Conservation (phyloP, 2,329 filamentous ascomycete species). For the Erysiphe neolycopersici region DNA sequence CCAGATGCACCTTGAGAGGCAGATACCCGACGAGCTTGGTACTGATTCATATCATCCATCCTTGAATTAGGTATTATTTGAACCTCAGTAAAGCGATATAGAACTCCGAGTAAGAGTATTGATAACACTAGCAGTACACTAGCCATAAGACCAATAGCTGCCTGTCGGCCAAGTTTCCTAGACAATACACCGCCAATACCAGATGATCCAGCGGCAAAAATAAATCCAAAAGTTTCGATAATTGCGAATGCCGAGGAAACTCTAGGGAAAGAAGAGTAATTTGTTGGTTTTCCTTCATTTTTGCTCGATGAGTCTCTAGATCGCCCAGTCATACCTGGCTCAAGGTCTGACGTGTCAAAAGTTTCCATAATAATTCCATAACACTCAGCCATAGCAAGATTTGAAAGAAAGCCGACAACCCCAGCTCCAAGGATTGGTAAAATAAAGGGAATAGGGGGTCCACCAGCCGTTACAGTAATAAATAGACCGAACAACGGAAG, state of each 20-base stretch:
- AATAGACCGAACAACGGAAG: slow-evolving; percentile 39
- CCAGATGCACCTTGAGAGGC: slow-evolving; percentile 15
- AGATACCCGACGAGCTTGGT: slow-evolving; percentile 23
- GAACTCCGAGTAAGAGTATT: slow-evolving; percentile 29
- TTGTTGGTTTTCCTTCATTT: slow-evolving; percentile 24
- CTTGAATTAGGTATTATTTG: slow-evolving; percentile 41
- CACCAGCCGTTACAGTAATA: slow-evolving; percentile 39
- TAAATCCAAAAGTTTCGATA: slow-evolving; percentile 41
- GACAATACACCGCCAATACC: slow-evolving; percentile 41
- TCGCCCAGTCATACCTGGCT: slow-evolving; percentile 38
- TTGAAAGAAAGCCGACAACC: slow-evolving; percentile 41
- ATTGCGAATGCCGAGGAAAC: slow-evolving; percentile 45
- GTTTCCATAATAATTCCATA: slow-evolving; percentile 56
- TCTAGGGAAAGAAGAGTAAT: slow-evolving; percentile 52
- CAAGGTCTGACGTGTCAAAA: slow-evolving; percentile 56
- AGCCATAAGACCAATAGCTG: slow-evolving; percentile 40
- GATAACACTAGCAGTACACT: slow-evolving; percentile 39
- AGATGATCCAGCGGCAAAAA: slow-evolving; percentile 41
- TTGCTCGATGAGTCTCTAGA: slow-evolving; percentile 21
- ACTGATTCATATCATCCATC: slow-evolving; percentile 25
- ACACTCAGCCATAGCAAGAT: slow-evolving; percentile 49
- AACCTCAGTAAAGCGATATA: slow-evolving; percentile 37
- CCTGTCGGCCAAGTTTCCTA: slow-evolving; percentile 36
- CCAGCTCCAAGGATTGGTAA: slow-evolving; percentile 39
- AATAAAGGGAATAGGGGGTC: slow-evolving; percentile 30